phyloP scores from a whole-genome alignment of 2,329 filamentous ascomycete species.

The Talaromyces sp. region DNA sequence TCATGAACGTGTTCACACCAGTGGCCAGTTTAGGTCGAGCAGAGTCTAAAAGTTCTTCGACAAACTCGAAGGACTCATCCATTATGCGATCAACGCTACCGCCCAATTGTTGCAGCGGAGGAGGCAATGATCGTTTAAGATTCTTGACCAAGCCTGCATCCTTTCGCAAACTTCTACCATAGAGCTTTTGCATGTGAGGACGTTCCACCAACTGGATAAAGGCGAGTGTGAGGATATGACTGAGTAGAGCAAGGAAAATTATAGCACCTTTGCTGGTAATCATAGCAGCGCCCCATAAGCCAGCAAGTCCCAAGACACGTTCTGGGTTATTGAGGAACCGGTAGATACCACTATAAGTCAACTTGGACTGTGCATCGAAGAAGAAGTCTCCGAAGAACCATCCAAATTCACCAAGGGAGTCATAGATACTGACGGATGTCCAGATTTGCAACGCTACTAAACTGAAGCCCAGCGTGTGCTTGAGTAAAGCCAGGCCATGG shows the following conservation, averaged over 20 bases:
- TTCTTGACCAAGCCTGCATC: slow-evolving; percentile 92
- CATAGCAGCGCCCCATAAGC: slow-evolving; percentile 90
- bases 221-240: slow-evolving; percentile 77
- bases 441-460: slow-evolving; percentile 85
- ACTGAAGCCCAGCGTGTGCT: slow-evolving; percentile 78
- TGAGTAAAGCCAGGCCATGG: slow-evolving; percentile 78
- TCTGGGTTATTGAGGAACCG: slow-evolving; percentile 98
- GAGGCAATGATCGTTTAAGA: slow-evolving; percentile 79
- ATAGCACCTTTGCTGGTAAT: slow-evolving; percentile 88
- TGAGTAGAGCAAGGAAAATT: slow-evolving; percentile 79
- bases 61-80: slow-evolving; percentile 79
- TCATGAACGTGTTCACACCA: slow-evolving; percentile 80
- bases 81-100: slow-evolving; percentile 82
- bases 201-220: slow-evolving; percentile 94
- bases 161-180: slow-evolving; percentile 75
- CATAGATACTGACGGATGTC: slow-evolving; percentile 90
- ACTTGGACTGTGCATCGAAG: slow-evolving; percentile 80
- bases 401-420: slow-evolving; percentile 93
- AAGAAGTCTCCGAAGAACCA: slow-evolving; percentile 99
- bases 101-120: slow-evolving; percentile 77
- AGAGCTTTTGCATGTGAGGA: slow-evolving; percentile 97
- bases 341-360: slow-evolving; percentile 96
- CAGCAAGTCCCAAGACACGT: slow-evolving; percentile 85
- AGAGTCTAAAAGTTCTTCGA: slow-evolving; percentile 84
- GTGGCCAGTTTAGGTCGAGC: slow-evolving; percentile 82